Conservation (phyloP, 1,284 basidiomycete genomes). For the Tilletia indica region DNA sequence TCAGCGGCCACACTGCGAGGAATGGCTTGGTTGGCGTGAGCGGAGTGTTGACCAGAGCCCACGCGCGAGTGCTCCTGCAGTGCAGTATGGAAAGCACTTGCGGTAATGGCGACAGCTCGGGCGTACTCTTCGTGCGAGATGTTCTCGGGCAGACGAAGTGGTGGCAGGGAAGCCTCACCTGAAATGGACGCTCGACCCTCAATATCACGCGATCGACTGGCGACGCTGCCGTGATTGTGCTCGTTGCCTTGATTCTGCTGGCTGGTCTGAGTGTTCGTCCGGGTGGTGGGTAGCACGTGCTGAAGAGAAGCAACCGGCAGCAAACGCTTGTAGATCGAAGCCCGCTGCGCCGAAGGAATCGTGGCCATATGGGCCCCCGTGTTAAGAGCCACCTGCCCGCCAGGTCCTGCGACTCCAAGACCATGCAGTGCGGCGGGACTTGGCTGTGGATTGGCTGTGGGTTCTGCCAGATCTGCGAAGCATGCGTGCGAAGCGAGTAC, state of each 20-base stretch:
- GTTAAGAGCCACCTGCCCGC: slow-evolving; percentile 26
- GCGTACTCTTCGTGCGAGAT: slow-evolving; percentile 47
- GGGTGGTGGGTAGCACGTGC: slow-evolving; percentile 45
- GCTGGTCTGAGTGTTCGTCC: slow-evolving; percentile 1
- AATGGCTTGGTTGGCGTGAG: slow-evolving; percentile 26
- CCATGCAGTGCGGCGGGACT: too few species aligned
- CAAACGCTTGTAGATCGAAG: slow-evolving; percentile 73
- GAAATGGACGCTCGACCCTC: neutral
- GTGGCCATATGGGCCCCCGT: slow-evolving; percentile 34
- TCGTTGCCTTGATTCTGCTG: slow-evolving; percentile 15
- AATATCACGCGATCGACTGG: neutral
- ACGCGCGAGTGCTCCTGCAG: slow-evolving; percentile 32
- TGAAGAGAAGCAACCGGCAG: slow-evolving; percentile 50
- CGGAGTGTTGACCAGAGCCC: slow-evolving; percentile 18
- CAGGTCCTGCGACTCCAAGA: too few species aligned
- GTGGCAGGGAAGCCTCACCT: slow-evolving; percentile 22
- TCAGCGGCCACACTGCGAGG: slow-evolving; percentile 21
- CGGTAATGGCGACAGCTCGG: slow-evolving; percentile 42
- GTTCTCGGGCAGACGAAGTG: slow-evolving; percentile 38
- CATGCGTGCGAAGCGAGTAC: slow-evolving; percentile 98
- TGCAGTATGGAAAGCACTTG: slow-evolving; percentile 44
- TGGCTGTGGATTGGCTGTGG: slow-evolving; percentile 49
- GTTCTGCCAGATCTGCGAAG: slow-evolving; percentile 99
- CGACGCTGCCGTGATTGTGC: neutral
- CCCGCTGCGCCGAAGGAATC: slow-evolving; percentile 61